Base-by-base conservation (phyloP, 2,329 filamentous ascomycete species). In the Penicillium sp. region DNA sequence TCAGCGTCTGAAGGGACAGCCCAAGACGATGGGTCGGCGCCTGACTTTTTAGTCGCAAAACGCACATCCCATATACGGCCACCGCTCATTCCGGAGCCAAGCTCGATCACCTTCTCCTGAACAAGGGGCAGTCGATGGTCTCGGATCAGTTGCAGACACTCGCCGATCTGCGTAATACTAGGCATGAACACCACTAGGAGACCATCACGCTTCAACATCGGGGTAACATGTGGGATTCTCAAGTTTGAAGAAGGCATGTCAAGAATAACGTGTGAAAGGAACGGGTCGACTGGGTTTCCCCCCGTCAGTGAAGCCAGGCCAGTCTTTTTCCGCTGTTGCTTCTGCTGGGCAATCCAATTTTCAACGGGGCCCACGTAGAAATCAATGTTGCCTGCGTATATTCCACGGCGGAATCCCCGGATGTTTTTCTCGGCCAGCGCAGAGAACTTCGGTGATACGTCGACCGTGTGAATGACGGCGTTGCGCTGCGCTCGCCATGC, bases 391-490 rank as follows among this genome's bases (percentile, higher is more conserved):
- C 80, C 76, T 25, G 82, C 79, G 71, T 94, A 94, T 52, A 89
- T 79, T 1, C 88, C 88, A 23, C 82, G 78, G 8, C 86, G 82
- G 70, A 90, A 94, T 18, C 84, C 81, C 27, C 80, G 75, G 5
- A 93, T 81, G 21, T 88, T 79, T 51, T 80, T 80, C 60, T 84
- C 78, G 0, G 90, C 90, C 60, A 86, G 82, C 15, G 77, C 73
- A 6, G 86, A 86, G 73, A 89, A 84, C 41, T 80, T 80, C 13
- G 76, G 66, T 2, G 82, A 85, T 39, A 83, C 79, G 64, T 94
- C 90, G 41, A 92, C 78, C 2, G 87, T 89, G 68, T 93, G 88
- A 3, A 94, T 74, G n/a, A 93, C 74, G 34, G 88, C 89, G 50
- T 81, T 79, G 27, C 90, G 83, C 37, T 74, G 72, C n/a, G 72